These are phyloP conservation scores for Solanum chaucha DNA, from an alignment of 257 asterid species.

Conservation along the genomic window DNA sequence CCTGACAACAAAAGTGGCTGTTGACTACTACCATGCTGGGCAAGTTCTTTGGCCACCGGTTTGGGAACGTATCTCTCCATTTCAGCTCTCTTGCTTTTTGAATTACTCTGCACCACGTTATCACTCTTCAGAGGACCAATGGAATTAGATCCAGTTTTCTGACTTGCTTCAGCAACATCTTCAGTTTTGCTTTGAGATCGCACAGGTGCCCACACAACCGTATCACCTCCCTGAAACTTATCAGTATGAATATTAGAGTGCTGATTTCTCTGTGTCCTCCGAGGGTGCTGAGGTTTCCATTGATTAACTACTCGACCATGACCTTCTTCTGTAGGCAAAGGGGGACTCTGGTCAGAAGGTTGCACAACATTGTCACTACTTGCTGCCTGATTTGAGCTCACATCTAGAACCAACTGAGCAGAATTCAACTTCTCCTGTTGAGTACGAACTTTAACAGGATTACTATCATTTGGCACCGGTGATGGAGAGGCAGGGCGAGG, in stretches of 20 bases:
- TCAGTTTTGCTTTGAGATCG: slow-evolving; percentile 52
- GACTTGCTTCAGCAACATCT: slow-evolving; percentile 35
- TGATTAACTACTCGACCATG: slow-evolving; percentile 39
- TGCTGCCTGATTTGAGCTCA: slow-evolving; percentile 19
- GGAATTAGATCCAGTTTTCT: slow-evolving; percentile 25
- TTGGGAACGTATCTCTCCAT: slow-evolving; percentile 93
- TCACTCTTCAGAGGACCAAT: slow-evolving; percentile 28
- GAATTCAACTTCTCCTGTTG: slow-evolving; percentile 29
- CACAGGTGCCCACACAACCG: slow-evolving; percentile 93
- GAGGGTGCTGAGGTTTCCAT: slow-evolving; percentile 52
- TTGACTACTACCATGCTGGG: slow-evolving; percentile 58
- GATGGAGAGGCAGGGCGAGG: slow-evolving; percentile 21
- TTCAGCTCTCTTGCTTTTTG: slow-evolving; percentile 89
- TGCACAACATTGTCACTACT: slow-evolving; percentile 25
- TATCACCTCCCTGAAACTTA: slow-evolving; percentile 47
- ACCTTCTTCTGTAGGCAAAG: slow-evolving; percentile 39
- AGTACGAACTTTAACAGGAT: slow-evolving; percentile 16
- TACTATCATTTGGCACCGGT: slow-evolving; percentile 11
- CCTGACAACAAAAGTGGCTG: slow-evolving; percentile 23
- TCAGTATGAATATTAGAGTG: slow-evolving; percentile 50
- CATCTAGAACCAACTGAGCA: slow-evolving; percentile 22
- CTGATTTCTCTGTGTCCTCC: slow-evolving; percentile 50
- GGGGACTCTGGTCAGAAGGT: slow-evolving; percentile 25
- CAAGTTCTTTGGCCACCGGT: slow-evolving; percentile 84
- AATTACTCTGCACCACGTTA: slow-evolving; percentile 34